Evolutionary conservation across 352 stramenopile species (phyloP), one percentile per base, ranked within the genome.

Genomic region (Blastocystis sp.): DNA sequence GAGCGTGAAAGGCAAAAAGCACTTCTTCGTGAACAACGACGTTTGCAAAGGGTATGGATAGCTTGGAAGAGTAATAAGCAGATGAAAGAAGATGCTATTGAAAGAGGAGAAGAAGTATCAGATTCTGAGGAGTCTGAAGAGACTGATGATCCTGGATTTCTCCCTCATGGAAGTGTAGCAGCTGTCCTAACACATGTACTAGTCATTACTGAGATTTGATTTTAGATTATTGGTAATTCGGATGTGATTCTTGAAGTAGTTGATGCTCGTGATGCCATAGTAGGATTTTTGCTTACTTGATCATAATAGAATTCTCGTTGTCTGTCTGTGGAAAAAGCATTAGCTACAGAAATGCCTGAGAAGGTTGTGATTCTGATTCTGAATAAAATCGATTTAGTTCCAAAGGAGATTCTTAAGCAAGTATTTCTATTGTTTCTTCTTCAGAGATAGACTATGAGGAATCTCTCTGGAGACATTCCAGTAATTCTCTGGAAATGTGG

Each of bases 181-280:
- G 27, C 71, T 9, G 51, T 66, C 5, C 35, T 83, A 11, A 83
- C 71, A 52, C 46, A 83, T 24, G 71, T 83, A 43, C n/a, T 32
- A 37, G 19, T 49, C 37, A 7, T 5, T 7, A 9, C 37, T 21
- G 12, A 14, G 0, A 51, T 49, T 67, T 66, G 0, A 32, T 46
- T 46, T 6, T 43, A 83, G 71, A 66, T 83, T 29, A 83, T 83
- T 42, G 42, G 52, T 37, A 83, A 83, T 29, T 66, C 46, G 9
- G 71, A 83, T 37, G 71, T 83, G 19, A 63, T 83, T 83, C 52
- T 83, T 11, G 71, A 83, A 43, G 54, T 83, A 6, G 71, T 83
- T 21, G 71, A 83, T 42, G 71, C 71, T 16, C 46, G 71, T 14
- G 71, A 83, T 42, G n/a, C 71, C 1, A 83, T 83, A 24, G 71